phyloP scores from a whole-genome alignment of 805 yeast species.

The Spencermartinsiella europaea region DNA sequence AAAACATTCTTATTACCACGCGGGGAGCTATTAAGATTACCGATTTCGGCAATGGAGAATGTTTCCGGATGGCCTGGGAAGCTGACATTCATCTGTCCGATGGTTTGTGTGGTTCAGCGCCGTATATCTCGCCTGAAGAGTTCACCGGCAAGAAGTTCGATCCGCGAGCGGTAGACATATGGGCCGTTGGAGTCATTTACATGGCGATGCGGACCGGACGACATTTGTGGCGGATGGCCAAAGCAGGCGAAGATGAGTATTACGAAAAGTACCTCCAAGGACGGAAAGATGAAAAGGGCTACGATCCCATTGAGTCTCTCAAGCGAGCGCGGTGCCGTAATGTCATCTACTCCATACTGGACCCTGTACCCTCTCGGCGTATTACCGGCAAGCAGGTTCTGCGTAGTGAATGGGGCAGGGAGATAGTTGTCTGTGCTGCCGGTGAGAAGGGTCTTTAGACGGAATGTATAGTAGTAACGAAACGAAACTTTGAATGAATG shows the following conservation, averaged over 20 bases:
- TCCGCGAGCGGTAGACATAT: slow-evolving; percentile 75
- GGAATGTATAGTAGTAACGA: not conserved
- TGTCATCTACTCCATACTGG: slow-evolving; percentile 87
- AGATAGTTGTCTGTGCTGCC: slow-evolving; percentile 71
- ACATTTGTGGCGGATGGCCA: slow-evolving; percentile 84
- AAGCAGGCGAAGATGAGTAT: slow-evolving; percentile 70
- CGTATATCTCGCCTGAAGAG: slow-evolving; percentile 92
- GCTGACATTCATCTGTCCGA: slow-evolving; percentile 56
- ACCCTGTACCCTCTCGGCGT: slow-evolving; percentile 83
- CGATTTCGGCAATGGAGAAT: slow-evolving; percentile 90
- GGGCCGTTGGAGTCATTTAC: slow-evolving; percentile 82
- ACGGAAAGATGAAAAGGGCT: slow-evolving; percentile 78
- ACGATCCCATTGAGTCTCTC: slow-evolving; percentile 82
- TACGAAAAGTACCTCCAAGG: slow-evolving; percentile 68
- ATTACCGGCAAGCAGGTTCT: slow-evolving; percentile 83
- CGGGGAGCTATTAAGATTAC: slow-evolving; percentile 64
- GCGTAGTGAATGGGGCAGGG: slow-evolving; percentile 94
- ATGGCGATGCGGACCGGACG: slow-evolving; percentile 85
- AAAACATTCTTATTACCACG: slow-evolving; percentile 67
- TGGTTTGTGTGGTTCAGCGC: slow-evolving; percentile 85
- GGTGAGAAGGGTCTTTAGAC: slow-evolving; percentile 42
- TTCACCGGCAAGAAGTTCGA: slow-evolving; percentile 55
- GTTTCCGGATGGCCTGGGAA: slow-evolving; percentile 89
- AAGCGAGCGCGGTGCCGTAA: slow-evolving; percentile 87
- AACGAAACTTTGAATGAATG: not conserved